Evolutionary conservation across 2,329 filamentous ascomycete species (phyloP), one percentile per base, ranked within the genome.

Genomic region (Fusarium stilboides): DNA sequence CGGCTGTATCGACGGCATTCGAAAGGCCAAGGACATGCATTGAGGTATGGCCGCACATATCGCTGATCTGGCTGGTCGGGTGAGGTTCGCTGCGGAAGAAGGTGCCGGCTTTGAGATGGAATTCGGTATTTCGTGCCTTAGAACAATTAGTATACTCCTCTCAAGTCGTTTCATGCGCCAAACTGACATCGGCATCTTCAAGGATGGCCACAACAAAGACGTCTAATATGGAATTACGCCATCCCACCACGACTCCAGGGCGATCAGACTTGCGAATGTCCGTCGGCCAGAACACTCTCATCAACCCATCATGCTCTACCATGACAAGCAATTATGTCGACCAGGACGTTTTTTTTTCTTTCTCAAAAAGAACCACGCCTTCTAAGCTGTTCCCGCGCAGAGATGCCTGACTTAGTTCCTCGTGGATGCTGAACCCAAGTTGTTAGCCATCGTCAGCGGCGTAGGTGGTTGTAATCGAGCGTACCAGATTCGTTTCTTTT

Each of bases 231-330:
- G 95, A 98, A 80, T 99, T 99, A 75, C 92, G 90, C 94, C 95
- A 99, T 76, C 96, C 96, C 46, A 99, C 92, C 69, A 99, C 89
- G 64, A 98, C 92, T 44, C 95, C 96, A 42, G 93, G 89, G 59
- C 88, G 85, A 72, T 89, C 88, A 57, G 91, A 92, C 79, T 86
- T 87, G 56, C 88, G 86, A 76, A 93, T 89, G 82, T 97, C 94
- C 76, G 92, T 92, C 76, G 96, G 97, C 96, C 96, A 99, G 84
- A 99, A 98, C 84, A 99, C 91, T 85, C 96, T 94, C 91, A 98
- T 94, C 85, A 98, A 86, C 77, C 93, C 94, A 93, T 96, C 88
- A 86, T 89, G 86, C 83, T 88, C 88, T 84, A 88, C 84, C 88
- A 91, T 91, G 86, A 85, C 87, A 82, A 77, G 77, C 73, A 73